A percentile compares a stretch with the other conserved stretches of the same genome.
Conservation (phyloP, 768 basidiomycete species). For the Mycena leptocephala region DNA sequence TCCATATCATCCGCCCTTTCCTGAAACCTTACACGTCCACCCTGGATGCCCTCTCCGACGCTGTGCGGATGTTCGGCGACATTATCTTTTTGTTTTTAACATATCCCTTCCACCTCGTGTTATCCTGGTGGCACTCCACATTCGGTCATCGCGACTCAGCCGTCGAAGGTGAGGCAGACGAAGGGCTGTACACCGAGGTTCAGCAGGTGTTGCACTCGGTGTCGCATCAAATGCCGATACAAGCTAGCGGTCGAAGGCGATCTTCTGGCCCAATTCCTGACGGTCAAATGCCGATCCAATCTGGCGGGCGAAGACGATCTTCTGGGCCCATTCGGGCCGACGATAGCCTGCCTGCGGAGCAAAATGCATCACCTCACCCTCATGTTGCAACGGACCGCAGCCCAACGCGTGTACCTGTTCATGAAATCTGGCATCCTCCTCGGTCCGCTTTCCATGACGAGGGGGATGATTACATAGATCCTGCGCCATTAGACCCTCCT, state of each 20-base stretch:
- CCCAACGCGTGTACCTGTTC: slow-evolving; percentile 13
- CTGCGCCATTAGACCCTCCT: not conserved
- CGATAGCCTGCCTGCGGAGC: not conserved
- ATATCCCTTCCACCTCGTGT: slow-evolving; percentile 55
- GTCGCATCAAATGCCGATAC: slow-evolving; percentile 15
- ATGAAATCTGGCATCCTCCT: slow-evolving; percentile 78
- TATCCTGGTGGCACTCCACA: slow-evolving; percentile 55
- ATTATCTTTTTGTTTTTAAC: slow-evolving; percentile 63
- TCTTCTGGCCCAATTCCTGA: slow-evolving; percentile 18
- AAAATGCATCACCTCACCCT: not conserved
- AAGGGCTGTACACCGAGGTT: slow-evolving; percentile 23
- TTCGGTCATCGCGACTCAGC: slow-evolving; percentile 35
- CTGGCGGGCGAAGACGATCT: slow-evolving; percentile 3
- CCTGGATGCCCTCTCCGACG: slow-evolving; percentile 76
- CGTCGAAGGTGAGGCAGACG: slow-evolving; percentile 14
- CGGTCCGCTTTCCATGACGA: slow-evolving; percentile 60
- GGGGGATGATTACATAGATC: slow-evolving; percentile 36
- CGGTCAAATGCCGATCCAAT: slow-evolving; percentile 10
- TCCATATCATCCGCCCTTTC: slow-evolving; percentile 86
- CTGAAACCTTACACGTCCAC: slow-evolving; percentile 82
- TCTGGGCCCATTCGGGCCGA: slow-evolving; percentile 10
- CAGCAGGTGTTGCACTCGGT: slow-evolving; percentile 26
- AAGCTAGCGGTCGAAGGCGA: slow-evolving; percentile 3
- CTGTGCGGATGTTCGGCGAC: slow-evolving; percentile 77
- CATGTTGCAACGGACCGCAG: not conserved